Evolutionary conservation across 2,329 filamentous ascomycete genomes (phyloP), one percentile per base, ranked within the genome.

Genomic region (Helotiales sp.): DNA sequence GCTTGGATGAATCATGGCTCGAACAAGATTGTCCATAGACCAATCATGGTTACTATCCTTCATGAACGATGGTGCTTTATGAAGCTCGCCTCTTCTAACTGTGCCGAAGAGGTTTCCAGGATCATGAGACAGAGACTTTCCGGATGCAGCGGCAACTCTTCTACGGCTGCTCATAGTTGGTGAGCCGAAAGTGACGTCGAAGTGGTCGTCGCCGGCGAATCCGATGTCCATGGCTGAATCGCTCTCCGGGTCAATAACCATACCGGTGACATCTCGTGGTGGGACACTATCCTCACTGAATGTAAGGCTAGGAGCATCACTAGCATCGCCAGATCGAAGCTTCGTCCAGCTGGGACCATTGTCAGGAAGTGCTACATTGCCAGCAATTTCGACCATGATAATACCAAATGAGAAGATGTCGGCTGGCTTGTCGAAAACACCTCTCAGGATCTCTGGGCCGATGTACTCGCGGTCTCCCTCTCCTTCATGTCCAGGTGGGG

Each of bases 401-500:
- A 98, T 84, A 52, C 95, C 95, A 29, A 99, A 84, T 10, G 95
- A 91, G 73, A 97, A 99, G 51, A 99, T 84, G 73, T 99, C 95
- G 33, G 92, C 90, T 34, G 93, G 90, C 73, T 93, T 95, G 75
- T 96, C 92, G 66, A 89, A 95, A 62, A 87, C 84, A 40, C 93
- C 93, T 69, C 85, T 85, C 19, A 99, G 84, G 61, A 96, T 91
- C 74, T 99, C 95, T 0, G 93, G 93, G 1, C 90, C 93, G 71
- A 99, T 93, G 72, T 99, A 99, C 71, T 96, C 91, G 50, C 95
- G 90, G 71, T 99, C 95, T 30, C 95, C 95, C 76, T 99, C 95
- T 40, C 90, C 89, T 65, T 97, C 92, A 60, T 95, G 88, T 55
- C 87, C 85, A 54, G 84, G 80, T 47, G 86, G 82, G 15, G 88